phyloP scores from a whole-genome alignment of 2,329 filamentous ascomycete species.

The Colletotrichum sp. region DNA sequence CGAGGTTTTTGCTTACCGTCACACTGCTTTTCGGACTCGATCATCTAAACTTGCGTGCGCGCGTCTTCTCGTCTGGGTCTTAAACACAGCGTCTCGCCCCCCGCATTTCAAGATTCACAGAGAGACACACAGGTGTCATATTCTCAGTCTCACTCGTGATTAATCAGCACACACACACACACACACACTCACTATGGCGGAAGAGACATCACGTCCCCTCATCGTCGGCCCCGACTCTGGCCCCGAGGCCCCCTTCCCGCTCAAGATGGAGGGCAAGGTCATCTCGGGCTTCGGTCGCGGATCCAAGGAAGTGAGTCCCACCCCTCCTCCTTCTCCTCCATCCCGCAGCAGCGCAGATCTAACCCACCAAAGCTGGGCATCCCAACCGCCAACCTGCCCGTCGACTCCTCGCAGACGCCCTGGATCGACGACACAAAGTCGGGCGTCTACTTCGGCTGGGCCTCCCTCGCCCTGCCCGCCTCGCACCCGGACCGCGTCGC shows the following conservation, averaged over 20 bases:
- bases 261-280: slow-evolving; percentile 84
- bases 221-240: slow-evolving; percentile 77
- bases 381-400: slow-evolving; percentile 90
- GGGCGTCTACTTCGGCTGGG: slow-evolving; percentile 95
- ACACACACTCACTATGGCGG: background rate
- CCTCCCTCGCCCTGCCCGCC: slow-evolving; percentile 68
- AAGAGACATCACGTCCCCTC: slow-evolving; percentile 56
- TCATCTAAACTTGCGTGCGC: background rate
- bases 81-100: background rate
- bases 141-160: background rate
- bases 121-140: background rate
- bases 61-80: background rate
- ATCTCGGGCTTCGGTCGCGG: slow-evolving; percentile 94
- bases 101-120: background rate
- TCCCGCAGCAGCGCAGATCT: background rate
- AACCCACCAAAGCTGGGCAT: slow-evolving; percentile 75
- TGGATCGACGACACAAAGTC: slow-evolving; percentile 71
- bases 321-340: background rate
- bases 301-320: slow-evolving; percentile 76
- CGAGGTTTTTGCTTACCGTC: background rate
- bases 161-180: background rate
- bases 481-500: slow-evolving; percentile 46
- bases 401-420: slow-evolving; percentile 64
- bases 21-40: background rate
- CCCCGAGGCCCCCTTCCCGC: slow-evolving; percentile 79